Percentiles rank a stretch among this genome's conserved stretches.
Evolutionary conservation across 208 protist genomes (phyloP).

Genomic region (Acanthamoeba polyphaga): DNA sequence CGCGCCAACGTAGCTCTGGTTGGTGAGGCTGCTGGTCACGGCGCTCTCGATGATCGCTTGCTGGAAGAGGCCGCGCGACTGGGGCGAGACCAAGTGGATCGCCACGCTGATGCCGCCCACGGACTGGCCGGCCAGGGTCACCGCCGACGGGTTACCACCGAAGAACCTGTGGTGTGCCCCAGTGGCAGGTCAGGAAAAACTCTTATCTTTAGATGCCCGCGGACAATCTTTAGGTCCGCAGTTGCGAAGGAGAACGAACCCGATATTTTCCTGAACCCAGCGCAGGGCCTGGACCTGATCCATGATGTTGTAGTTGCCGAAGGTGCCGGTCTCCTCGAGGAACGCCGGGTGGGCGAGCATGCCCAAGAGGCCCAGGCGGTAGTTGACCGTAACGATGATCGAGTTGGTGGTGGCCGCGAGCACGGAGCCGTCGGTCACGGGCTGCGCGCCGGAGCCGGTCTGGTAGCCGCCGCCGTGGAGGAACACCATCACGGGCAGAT

Average conservation of each 20-base stretch:
- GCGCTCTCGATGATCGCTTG: slow-evolving; percentile 81
- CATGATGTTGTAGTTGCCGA: slow-evolving; percentile 88
- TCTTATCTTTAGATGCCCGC: too few species aligned
- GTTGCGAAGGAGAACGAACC: neutral
- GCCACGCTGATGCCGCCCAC: slow-evolving; percentile 86
- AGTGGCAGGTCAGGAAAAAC: neutral
- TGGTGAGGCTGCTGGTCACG: slow-evolving; percentile 22
- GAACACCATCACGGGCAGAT: slow-evolving; percentile 78
- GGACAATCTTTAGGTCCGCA: neutral
- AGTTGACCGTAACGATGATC: slow-evolving; percentile 89
- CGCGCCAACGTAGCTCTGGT: slow-evolving; percentile 40
- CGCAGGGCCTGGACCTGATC: slow-evolving; percentile 88
- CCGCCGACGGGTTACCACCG: slow-evolving; percentile 87
- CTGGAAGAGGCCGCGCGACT: slow-evolving; percentile 82
- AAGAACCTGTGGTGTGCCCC: slow-evolving; percentile 77
- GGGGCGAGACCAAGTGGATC: slow-evolving; percentile 81
- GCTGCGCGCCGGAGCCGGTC: slow-evolving; percentile 60
- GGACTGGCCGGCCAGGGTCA: slow-evolving; percentile 87
- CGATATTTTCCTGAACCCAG: slow-evolving; percentile 89
- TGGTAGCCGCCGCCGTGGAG: slow-evolving; percentile 75
- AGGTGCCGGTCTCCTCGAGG: slow-evolving; percentile 48
- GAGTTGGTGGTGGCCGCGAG: slow-evolving; percentile 52
- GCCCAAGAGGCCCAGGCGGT: slow-evolving; percentile 87
- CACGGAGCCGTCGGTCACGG: slow-evolving; percentile 17
- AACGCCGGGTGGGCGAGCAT: slow-evolving; percentile 79